Percentiles rank a stretch among this genome's conserved stretches.
phyloP scores from a whole-genome alignment of 169 alveolate genomes.

The Cryptosporidium meleagridis region DNA sequence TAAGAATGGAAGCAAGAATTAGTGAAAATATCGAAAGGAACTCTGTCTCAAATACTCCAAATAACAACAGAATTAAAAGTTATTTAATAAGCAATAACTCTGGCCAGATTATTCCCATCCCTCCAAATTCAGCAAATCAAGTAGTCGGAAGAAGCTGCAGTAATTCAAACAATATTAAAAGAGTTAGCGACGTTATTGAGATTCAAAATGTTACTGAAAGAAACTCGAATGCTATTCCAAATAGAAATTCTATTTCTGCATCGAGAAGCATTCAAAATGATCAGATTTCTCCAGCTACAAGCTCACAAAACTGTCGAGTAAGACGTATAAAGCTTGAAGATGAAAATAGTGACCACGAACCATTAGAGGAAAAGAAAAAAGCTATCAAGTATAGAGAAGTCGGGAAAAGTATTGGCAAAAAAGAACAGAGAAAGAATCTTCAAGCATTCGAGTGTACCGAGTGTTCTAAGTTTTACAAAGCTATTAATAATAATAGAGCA shows the following conservation, averaged over 20 bases:
- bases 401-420: conserved; percentile 52
- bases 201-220: not conserved
- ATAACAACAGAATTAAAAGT: not conserved
- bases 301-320: conserved; percentile 54
- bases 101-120: not conserved
- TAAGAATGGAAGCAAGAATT: conserved; percentile 44
- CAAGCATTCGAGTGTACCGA: conserved; percentile 71
- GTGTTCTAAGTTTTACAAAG: conserved; percentile 64
- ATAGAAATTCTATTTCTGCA: conserved; percentile 2
- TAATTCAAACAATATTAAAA: not conserved
- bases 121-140: not conserved
- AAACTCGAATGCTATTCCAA: not conserved
- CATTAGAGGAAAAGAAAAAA: not conserved
- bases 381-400: conserved; percentile 57
- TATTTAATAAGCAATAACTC: conserved; percentile 6
- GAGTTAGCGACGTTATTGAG: not conserved
- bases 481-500: not conserved
- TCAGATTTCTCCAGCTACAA: conserved; percentile 4
- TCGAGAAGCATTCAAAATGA: conserved; percentile 13
- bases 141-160: conserved; percentile 5
- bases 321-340: conserved; percentile 44
- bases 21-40: conserved; percentile 45
- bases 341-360: not conserved
- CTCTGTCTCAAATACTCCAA: conserved; percentile 25
- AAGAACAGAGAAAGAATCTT: conserved; percentile 14